These are phyloP conservation scores for Cladophialophora yegresii DNA, from an alignment of 2,329 filamentous ascomycete species.

Conservation along the genomic window DNA sequence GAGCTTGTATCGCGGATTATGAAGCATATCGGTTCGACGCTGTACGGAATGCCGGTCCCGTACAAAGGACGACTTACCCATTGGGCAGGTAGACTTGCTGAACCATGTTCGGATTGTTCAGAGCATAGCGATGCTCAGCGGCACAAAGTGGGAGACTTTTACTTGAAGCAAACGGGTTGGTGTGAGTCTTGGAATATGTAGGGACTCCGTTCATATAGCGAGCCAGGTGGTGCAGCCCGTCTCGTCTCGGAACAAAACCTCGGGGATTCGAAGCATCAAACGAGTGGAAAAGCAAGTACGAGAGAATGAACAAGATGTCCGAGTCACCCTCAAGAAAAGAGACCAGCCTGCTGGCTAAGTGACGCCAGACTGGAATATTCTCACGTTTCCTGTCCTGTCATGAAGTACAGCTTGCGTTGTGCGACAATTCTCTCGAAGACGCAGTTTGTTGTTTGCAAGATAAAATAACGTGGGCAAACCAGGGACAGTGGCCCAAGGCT, in stretches of 20 bases:
- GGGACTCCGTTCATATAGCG: not conserved
- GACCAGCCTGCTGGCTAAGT: not conserved
- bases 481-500: constrained; percentile 4
- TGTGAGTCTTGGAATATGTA: not conserved
- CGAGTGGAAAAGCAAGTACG: not conserved
- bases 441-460: not conserved
- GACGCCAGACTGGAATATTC: not conserved
- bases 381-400: not conserved
- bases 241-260: not conserved
- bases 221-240: not conserved
- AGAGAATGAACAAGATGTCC: not conserved
- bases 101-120: constrained; percentile 24
- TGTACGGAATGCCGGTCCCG: not conserved
- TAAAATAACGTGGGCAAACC: constrained; percentile 2
- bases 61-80: constrained; percentile 60
- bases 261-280: not conserved
- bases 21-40: not conserved
- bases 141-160: not conserved
- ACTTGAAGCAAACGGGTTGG: not conserved
- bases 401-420: not conserved
- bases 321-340: not conserved
- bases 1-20: constrained; percentile 2
- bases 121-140: constrained; percentile 3
- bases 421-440: not conserved
- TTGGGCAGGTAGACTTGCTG: constrained; percentile 68